These are phyloP conservation scores for Penicillium sp. DNA, from an alignment of 2,329 filamentous ascomycete genomes.

Conservation along the genomic window DNA sequence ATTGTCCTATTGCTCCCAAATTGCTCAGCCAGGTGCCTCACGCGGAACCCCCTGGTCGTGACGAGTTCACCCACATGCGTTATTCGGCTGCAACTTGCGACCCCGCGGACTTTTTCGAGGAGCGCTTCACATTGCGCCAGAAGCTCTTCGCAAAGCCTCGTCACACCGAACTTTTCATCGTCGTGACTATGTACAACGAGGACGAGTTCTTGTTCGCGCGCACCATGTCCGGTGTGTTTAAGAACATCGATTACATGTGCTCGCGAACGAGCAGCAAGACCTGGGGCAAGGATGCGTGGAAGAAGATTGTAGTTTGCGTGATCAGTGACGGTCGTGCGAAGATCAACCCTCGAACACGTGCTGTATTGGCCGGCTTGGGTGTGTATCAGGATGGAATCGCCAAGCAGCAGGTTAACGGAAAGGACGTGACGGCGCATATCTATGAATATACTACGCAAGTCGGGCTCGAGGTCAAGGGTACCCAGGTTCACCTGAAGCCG, in stretches of 20 bases:
- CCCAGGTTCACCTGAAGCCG: constrained; percentile 79
- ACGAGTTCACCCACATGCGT: constrained; percentile 76
- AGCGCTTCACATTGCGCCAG: constrained; percentile 90
- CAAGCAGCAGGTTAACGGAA: constrained; percentile 95
- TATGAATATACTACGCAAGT: constrained; percentile 72
- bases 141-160: constrained; percentile 88
- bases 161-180: constrained; percentile 94
- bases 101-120: constrained; percentile 81
- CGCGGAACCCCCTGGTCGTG: constrained; percentile 75
- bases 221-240: constrained; percentile 96
- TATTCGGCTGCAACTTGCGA: constrained; percentile 96
- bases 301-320: constrained; percentile 98
- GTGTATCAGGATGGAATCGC: constrained; percentile 98
- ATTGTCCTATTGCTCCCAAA: constrained; percentile 90
- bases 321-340: constrained; percentile 96
- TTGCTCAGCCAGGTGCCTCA: constrained; percentile 87
- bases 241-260: constrained; percentile 99
- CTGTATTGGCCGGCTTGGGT: constrained; percentile 87
- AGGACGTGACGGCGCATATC: constrained; percentile 95
- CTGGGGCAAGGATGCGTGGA: constrained; percentile 98
- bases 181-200: constrained; percentile 98
- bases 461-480: constrained; percentile 85
- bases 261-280: constrained; percentile 90
- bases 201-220: constrained; percentile 94
- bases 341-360: constrained; percentile 90